Conservation (phyloP, 2,329 filamentous ascomycete genomes). For the Bipolaris sorokiniana region DNA sequence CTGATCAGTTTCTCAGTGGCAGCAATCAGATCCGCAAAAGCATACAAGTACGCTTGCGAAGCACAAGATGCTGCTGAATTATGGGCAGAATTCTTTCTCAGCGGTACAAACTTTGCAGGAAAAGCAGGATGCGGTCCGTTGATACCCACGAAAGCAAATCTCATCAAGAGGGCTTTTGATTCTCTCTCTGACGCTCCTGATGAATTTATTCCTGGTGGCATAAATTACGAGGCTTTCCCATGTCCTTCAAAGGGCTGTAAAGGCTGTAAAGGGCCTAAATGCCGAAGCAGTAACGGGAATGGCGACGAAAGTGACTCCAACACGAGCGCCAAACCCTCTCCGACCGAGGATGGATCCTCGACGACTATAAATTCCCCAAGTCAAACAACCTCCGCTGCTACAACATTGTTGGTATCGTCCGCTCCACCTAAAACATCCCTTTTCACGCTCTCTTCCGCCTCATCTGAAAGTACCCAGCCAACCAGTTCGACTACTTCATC, state of each 20-base stretch:
- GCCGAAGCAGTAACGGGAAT: not conserved
- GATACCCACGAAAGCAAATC: not conserved
- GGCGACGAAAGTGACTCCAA: not conserved
- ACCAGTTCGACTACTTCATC: no score
- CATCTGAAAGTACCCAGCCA: no score
- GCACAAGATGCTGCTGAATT: not conserved
- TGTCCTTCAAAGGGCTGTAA: not conserved
- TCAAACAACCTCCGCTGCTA: no score
- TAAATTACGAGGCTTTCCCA: not conserved
- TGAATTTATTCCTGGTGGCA: not conserved
- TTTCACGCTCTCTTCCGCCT: no score
- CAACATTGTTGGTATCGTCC: no score
- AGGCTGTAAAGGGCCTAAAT: not conserved
- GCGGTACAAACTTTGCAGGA: not conserved
- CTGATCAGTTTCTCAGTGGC: not conserved
- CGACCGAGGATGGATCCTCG: no score
- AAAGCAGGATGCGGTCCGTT: not conserved
- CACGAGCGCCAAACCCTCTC: not conserved
- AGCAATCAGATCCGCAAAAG: not conserved
- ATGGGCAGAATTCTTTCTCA: not conserved
- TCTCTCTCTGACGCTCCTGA: not conserved
- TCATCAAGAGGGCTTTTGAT: not conserved
- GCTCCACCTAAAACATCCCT: no score
- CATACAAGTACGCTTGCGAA: not conserved
- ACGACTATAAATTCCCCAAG: no score